Percentiles rank a stretch among this genome's conserved stretches.
phyloP scores from a whole-genome alignment of 2,329 filamentous ascomycete species.

The Pseudopyricularia javanii region DNA sequence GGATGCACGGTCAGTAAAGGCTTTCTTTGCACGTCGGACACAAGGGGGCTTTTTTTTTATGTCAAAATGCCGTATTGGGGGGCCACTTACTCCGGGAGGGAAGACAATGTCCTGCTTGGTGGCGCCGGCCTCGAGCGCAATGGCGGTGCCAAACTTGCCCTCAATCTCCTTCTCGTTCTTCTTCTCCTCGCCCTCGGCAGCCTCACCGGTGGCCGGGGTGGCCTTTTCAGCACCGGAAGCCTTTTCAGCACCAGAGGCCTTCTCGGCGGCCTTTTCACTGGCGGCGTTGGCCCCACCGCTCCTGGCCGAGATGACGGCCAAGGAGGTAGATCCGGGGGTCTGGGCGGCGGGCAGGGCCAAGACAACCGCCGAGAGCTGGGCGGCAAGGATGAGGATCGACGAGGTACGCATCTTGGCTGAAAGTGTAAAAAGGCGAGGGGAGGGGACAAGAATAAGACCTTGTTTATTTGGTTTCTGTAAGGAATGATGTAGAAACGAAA shows the following conservation, averaged over 20 bases:
- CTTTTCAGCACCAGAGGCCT: neutral
- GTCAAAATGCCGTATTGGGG: neutral
- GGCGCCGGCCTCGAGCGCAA: conserved; percentile 17
- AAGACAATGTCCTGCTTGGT: conserved; percentile 20
- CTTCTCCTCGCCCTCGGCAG: conserved; percentile 6
- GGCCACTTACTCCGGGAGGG: conserved; percentile 17
- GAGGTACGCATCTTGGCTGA: conserved; percentile 10
- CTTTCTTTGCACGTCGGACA: no score
- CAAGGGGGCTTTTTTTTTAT: neutral
- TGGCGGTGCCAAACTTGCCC: conserved; percentile 15
- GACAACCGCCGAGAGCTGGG: conserved; percentile 9
- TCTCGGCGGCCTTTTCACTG: neutral
- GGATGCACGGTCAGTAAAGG: neutral
- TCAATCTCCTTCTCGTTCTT: conserved; percentile 16
- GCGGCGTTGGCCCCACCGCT: neutral
- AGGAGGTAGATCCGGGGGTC: neutral
- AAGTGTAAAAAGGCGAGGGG: neutral
- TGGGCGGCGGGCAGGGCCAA: conserved; percentile 6
- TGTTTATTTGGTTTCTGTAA: no score
- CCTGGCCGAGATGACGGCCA: no score
- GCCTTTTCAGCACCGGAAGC: neutral
- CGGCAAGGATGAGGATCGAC: conserved; percentile 8
- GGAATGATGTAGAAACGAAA: neutral
- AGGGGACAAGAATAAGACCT: no score
- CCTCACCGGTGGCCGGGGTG: neutral